Base-by-base conservation (phyloP, 2,329 filamentous ascomycete genomes). In the Colletotrichum sp. region DNA sequence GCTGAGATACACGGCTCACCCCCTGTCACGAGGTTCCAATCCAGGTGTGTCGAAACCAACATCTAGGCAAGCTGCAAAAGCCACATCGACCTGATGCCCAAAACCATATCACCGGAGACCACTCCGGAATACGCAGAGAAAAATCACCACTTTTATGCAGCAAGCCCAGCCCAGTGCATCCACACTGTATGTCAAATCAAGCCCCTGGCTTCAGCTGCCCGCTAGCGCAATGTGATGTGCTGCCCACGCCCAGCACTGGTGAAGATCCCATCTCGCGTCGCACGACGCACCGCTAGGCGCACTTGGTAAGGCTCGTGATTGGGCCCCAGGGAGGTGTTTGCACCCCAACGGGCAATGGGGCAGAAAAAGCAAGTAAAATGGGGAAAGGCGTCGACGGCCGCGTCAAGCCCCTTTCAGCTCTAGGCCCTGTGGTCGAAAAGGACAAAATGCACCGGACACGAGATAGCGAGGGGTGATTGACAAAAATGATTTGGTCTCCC, bases 41-140 rank as follows among this genome's bases (percentile, higher is more conserved):
- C 3, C 16, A 44, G 16, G 18, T 6, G 0, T 16, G 39, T n/a
- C 39, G 18, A 9, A 18, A 44, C 18, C 8, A n/a, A 44, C 39
- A n/a, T 49, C 18, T 9, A 49, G 18, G 15, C 18, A 6, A 21
- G 39, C 39, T 49, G 39, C 39, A 16, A 36, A 16, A 36, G 44
- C 44, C n/a, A 21, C 15, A 1, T 6, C 5, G 1, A 8, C 0
- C 18, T 21, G 2, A 21, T 6, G 4, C n/a, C 10, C 3, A 12
- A 21, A 49, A 1, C 44, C n/a, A 21, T 49, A 21, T 21, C 44
- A 5, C 44, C 44, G 44, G n/a, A 21, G 44, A 49, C 12, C 10
- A 49, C n/a, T 49, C 44, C 10, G 44, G 44, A 59, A 18, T 18
- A 12, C 8, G 55, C 24, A 16, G 3, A 16, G 13, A 4, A 12